Conservation (phyloP, 352 stramenopile genomes). For the Elongisporangium senticosum region DNA sequence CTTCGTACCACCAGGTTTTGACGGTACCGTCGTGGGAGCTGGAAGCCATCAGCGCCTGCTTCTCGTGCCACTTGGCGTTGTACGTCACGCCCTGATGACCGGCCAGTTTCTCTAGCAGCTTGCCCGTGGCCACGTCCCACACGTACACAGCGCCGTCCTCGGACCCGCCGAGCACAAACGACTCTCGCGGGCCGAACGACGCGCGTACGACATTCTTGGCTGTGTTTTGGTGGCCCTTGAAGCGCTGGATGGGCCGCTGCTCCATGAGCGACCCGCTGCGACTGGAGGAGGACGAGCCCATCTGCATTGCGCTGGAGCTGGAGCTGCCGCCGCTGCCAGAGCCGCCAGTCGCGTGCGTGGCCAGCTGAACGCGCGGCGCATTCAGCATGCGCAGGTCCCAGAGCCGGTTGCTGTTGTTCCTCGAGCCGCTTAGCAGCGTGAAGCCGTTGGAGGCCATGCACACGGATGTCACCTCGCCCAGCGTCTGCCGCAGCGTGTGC, state of each 20-base stretch:
- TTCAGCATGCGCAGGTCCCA: slow-evolving; percentile 88
- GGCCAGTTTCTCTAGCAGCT: slow-evolving; percentile 73
- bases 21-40: slow-evolving; percentile 87
- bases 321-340: slow-evolving; percentile 5
- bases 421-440: slow-evolving; percentile 71
- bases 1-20: slow-evolving; percentile 87
- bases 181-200: slow-evolving; percentile 78
- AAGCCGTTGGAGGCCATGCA: slow-evolving; percentile 80
- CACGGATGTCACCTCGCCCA: slow-evolving; percentile 84
- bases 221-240: slow-evolving; percentile 88
- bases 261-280: slow-evolving; percentile 21
- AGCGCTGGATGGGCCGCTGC: slow-evolving; percentile 74
- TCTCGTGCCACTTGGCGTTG: slow-evolving; percentile 84
- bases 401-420: slow-evolving; percentile 86
- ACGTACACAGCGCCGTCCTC: slow-evolving; percentile 84
- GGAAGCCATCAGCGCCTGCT: slow-evolving; percentile 76
- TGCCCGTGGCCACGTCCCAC: slow-evolving; percentile 85
- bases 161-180: slow-evolving; percentile 82
- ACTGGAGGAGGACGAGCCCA: slow-evolving; percentile 3
- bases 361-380: slow-evolving; percentile 53
- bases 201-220: slow-evolving; percentile 86
- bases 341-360: slow-evolving; percentile 14
- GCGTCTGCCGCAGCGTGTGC: slow-evolving; percentile 77
- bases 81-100: slow-evolving; percentile 79
- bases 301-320: slow-evolving; percentile 13